Conservation (phyloP, 768 basidiomycete species). For the Glaciozyma martinii region DNA sequence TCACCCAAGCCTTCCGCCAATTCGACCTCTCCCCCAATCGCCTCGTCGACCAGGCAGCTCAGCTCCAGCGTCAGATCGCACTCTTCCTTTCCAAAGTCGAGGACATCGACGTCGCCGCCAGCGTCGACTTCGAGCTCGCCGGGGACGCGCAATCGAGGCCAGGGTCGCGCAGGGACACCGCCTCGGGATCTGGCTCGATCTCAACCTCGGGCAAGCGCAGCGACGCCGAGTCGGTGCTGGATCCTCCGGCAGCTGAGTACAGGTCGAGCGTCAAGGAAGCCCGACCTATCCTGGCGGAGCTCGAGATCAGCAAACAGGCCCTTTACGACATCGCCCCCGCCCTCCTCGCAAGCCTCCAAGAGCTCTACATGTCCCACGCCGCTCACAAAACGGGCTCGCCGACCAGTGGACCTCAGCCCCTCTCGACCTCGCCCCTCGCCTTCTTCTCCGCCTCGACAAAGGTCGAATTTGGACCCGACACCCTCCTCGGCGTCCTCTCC, state of each 20-base stretch:
- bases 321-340: constrained; percentile 62
- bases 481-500: constrained; percentile 4
- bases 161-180: neutral
- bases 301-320: constrained; percentile 63
- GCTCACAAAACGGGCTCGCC: neutral
- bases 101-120: constrained; percentile 67
- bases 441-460: neutral
- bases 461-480: neutral
- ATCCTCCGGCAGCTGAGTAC: constrained; percentile 37
- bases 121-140: constrained; percentile 56
- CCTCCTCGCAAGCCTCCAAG: constrained; percentile 55
- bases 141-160: neutral
- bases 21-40: neutral
- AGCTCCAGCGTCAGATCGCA: constrained; percentile 45
- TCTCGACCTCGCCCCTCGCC: constrained; percentile 15
- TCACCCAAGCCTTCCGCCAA: no score
- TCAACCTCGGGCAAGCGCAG: neutral
- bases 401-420: constrained; percentile 3
- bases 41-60: constrained; percentile 37
- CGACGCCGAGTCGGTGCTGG: neutral
- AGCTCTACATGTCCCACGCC: constrained; percentile 33
- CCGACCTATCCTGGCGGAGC: constrained; percentile 54
- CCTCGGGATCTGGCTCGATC: neutral
- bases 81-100: constrained; percentile 53
- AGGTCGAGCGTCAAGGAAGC: constrained; percentile 62